These are phyloP conservation scores for Elongisporangium undulatum DNA, from an alignment of 352 stramenopile genomes.

Conservation along the genomic window DNA sequence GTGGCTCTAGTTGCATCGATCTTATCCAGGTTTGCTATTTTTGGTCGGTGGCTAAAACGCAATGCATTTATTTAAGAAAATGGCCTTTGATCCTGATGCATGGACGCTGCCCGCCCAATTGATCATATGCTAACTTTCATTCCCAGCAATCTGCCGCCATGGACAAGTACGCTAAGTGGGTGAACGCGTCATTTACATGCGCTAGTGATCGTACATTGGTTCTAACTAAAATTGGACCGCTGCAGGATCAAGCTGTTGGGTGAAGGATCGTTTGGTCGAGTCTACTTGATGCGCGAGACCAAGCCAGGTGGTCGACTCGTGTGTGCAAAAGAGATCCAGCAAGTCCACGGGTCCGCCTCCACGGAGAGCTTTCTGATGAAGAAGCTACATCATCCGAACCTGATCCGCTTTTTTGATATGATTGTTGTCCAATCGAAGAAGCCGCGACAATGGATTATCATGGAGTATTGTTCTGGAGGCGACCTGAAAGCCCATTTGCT, in stretches of 20 bases:
- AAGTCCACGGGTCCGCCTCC: conserved; percentile 25
- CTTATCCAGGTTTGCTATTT: conserved; percentile 1
- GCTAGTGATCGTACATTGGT: neutral
- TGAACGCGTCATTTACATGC: neutral
- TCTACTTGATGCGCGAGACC: conserved; percentile 89
- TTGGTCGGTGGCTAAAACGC: neutral
- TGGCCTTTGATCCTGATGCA: neutral
- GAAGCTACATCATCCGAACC: conserved; percentile 86
- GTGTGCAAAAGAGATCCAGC: conserved; percentile 86
- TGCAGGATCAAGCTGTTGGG: conserved; percentile 64
- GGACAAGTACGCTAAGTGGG: conserved; percentile 43
- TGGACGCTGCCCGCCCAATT: neutral
- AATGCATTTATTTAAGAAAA: neutral
- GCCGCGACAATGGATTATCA: conserved; percentile 73
- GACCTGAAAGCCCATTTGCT: conserved; percentile 41
- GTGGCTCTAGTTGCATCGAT: conserved; percentile 31
- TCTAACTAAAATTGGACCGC: neutral
- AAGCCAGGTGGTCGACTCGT: conserved; percentile 47
- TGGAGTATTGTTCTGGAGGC: conserved; percentile 90
- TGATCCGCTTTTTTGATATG: conserved; percentile 84
- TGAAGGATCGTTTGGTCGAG: conserved; percentile 88
- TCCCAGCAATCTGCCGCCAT: conserved; percentile 12
- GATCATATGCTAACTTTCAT: neutral
- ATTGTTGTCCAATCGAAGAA: conserved; percentile 27
- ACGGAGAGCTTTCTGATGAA: conserved; percentile 75